Conservation (phyloP, 2,329 filamentous ascomycete genomes). For the Fusarium clavum region DNA sequence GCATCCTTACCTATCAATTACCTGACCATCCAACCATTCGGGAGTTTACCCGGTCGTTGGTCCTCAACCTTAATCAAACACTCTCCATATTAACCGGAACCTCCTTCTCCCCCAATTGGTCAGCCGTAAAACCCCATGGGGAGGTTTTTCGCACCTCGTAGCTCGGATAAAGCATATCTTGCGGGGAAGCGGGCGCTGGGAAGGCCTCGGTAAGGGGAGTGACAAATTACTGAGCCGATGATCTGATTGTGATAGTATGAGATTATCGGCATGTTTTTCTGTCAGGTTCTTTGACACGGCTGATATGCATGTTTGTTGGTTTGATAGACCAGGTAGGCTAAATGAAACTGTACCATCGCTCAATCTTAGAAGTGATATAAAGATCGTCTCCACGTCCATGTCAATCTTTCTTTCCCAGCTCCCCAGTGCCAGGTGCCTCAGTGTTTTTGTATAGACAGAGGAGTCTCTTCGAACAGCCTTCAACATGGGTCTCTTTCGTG, state of each 20-base stretch:
- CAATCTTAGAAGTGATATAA: slow-evolving; percentile 2
- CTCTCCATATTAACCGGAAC: slow-evolving; percentile 1
- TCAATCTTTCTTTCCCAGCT: not conserved
- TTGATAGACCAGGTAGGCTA: not conserved
- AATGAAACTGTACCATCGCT: not conserved
- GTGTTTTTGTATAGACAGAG: not conserved
- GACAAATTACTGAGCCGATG: not conserved
- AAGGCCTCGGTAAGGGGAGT: not conserved
- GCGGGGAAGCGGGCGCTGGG: slow-evolving; percentile 13
- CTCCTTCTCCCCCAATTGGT: not conserved
- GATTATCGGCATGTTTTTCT: not conserved
- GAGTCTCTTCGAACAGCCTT: not conserved
- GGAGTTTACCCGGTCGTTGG: not conserved
- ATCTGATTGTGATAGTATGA: too few relatives aligned
- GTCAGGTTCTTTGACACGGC: not conserved
- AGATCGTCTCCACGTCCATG: not conserved
- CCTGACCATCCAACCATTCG: not conserved
- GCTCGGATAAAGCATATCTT: slow-evolving; percentile 17
- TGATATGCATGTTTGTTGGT: not conserved
- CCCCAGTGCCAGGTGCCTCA: not conserved
- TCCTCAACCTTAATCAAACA: not conserved
- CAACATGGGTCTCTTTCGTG: slow-evolving; percentile 14
- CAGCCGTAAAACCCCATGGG: not conserved
- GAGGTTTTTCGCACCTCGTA: slow-evolving; percentile 15
- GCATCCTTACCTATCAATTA: not conserved